Base-by-base conservation (phyloP, 805 yeast species). In the Yarrowia sp. region DNA sequence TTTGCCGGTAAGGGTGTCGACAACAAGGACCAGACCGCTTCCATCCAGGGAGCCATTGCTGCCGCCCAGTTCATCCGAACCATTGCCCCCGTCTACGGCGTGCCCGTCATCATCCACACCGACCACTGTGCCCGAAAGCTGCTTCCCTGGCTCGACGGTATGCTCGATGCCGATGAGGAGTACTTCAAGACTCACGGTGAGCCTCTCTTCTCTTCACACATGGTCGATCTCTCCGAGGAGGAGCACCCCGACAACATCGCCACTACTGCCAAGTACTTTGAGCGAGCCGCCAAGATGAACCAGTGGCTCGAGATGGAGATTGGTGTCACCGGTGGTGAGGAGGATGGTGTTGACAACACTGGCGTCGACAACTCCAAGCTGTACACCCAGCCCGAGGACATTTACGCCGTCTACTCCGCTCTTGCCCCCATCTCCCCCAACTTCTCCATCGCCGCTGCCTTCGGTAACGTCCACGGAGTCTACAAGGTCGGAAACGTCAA, bases 251-350 rank as follows among this genome's bases (percentile, higher is more conserved):
- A 89, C 83, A 95, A 95, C 89, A 93, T 95, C 74, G 87, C 86
- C 69, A 88, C 90, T 71, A 92, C 98, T 85, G 96, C 81, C 80
- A 88, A 90, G 82, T 95, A 95, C 87, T 93, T 95, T 83, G 84
- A 83, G 79, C 90, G 96, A 82, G 91, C 90, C 87, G 81, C 96
- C 79, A 91, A 89, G 83, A 84, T 93, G 86, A 84, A 86, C 82
- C 98, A 93, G 84, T 95, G 95, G 95, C 86, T 95, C 78, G 99
- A 95, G 86, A 95, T 95, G 99, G 99, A 95, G 85, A 95, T 95
- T 78, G 99, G 99, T 87, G 95, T 95, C 87, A 95, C 99, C 79
- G 99, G 99, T 83, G 99, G 99, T 88, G 99, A 95, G 85, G 99
- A 95, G 83, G 99, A 95, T 78, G 99, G 99, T 87, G 99, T 95